Evolutionary conservation across 202 grass and related monocot genomes (phyloP).

Genomic region (Elaeis oleifera): DNA sequence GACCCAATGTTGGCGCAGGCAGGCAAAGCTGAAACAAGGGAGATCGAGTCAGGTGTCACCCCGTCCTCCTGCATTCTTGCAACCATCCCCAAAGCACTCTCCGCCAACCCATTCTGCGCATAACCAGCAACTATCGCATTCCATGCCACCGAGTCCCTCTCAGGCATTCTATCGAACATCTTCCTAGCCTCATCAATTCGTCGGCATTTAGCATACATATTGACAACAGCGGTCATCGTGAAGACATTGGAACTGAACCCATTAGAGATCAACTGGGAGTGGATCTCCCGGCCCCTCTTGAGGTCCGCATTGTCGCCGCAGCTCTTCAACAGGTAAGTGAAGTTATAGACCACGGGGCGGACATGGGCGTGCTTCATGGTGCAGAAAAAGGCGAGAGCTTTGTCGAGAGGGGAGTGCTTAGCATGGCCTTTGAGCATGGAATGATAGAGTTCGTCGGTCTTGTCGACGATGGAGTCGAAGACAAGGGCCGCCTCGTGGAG

Average conservation of each 20-base stretch:
- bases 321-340: slow-evolving; percentile 68
- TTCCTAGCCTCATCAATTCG: slow-evolving; percentile 39
- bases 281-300: slow-evolving; percentile 43
- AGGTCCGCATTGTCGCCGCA: slow-evolving; percentile 46
- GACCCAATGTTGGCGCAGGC: slow-evolving; percentile 31
- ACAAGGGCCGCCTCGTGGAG: slow-evolving; percentile 14
- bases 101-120: slow-evolving; percentile 37
- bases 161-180: slow-evolving; percentile 71
- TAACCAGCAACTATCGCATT: slow-evolving; percentile 61
- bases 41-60: slow-evolving; percentile 37
- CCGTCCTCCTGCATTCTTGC: slow-evolving; percentile 37
- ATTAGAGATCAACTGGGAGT: slow-evolving; percentile 44
- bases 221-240: slow-evolving; percentile 41
- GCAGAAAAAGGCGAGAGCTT: slow-evolving; percentile 32
- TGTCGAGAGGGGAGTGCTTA: slow-evolving; percentile 29
- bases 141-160: slow-evolving; percentile 56
- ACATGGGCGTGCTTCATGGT: slow-evolving; percentile 31
- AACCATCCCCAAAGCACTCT: slow-evolving; percentile 37
- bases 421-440: slow-evolving; percentile 32
- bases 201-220: slow-evolving; percentile 74
- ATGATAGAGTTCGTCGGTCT: slow-evolving; percentile 20
- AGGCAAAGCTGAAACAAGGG: slow-evolving; percentile 54
- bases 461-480: slow-evolving; percentile 13
- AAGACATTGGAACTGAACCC: slow-evolving; percentile 41
- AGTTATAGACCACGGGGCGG: slow-evolving; percentile 42